A percentile compares a stretch with the other conserved stretches of the same genome.
phyloP scores from a whole-genome alignment of 2,329 filamentous ascomycete species.

The Pezicula neosporulosa region DNA sequence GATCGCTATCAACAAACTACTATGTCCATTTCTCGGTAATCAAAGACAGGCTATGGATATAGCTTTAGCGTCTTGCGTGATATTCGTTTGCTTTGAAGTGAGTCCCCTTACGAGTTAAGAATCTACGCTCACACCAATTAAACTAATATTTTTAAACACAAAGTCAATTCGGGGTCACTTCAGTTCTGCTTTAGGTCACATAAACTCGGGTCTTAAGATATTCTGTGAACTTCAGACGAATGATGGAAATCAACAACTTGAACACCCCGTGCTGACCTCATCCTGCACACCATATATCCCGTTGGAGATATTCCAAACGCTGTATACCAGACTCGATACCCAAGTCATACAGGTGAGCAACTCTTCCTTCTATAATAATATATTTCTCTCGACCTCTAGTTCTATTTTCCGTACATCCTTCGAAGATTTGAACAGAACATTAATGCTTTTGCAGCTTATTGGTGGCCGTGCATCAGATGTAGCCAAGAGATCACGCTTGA shows the following conservation, averaged over 20 bases:
- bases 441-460: neutral
- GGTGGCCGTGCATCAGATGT: neutral
- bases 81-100: slow-evolving; percentile 1
- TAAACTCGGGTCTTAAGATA: neutral
- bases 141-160: neutral
- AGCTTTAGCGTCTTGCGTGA: neutral
- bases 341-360: neutral
- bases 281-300: neutral
- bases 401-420: neutral
- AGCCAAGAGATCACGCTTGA: neutral
- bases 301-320: neutral
- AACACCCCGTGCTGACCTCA: neutral
- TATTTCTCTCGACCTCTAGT: neutral
- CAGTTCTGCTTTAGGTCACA: neutral
- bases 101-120: neutral
- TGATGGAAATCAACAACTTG: neutral
- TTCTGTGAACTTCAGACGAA: neutral
- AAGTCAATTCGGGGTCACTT: neutral
- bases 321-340: neutral
- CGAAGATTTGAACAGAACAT: neutral
- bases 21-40: neutral
- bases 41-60: neutral
- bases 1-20: neutral
- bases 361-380: neutral
- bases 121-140: too few species aligned